These are phyloP conservation scores for Coemansia sp. DNA, from an alignment of 192 early-diverging fungal species.

Conservation along the genomic window DNA sequence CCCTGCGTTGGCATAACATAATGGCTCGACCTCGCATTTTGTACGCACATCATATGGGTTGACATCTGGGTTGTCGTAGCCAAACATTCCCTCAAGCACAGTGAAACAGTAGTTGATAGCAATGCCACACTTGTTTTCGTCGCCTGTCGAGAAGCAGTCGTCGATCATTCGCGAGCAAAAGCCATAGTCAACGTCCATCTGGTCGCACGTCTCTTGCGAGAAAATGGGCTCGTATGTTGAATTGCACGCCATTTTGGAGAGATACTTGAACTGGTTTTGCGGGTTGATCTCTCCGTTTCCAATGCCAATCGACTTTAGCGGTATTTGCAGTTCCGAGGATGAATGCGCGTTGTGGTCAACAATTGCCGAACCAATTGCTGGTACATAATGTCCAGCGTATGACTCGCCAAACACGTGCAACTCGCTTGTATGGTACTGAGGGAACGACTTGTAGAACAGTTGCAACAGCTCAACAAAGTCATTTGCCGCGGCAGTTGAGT, in stretches of 20 bases:
- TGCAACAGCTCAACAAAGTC: constrained; percentile 88
- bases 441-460: constrained; percentile 79
- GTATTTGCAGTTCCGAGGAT: not conserved
- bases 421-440: constrained; percentile 65
- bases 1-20: constrained; percentile 77
- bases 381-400: constrained; percentile 89
- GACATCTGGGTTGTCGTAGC: constrained; percentile 56
- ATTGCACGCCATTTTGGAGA: constrained; percentile 69
- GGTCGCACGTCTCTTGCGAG: constrained; percentile 60
- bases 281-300: constrained; percentile 91
- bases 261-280: constrained; percentile 75
- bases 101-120: not conserved
- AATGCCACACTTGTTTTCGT: not conserved
- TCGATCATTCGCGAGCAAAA: not conserved
- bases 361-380: constrained; percentile 78
- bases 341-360: constrained; percentile 59
- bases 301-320: constrained; percentile 72
- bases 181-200: constrained; percentile 54
- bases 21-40: constrained; percentile 60
- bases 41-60: constrained; percentile 95
- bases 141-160: not conserved
- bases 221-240: constrained; percentile 73
- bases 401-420: constrained; percentile 90
- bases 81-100: not conserved
- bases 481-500: constrained; percentile 68